These are phyloP conservation scores for Trichoderma sp. DNA, from an alignment of 2,329 filamentous ascomycete genomes.

Conservation along the genomic window DNA sequence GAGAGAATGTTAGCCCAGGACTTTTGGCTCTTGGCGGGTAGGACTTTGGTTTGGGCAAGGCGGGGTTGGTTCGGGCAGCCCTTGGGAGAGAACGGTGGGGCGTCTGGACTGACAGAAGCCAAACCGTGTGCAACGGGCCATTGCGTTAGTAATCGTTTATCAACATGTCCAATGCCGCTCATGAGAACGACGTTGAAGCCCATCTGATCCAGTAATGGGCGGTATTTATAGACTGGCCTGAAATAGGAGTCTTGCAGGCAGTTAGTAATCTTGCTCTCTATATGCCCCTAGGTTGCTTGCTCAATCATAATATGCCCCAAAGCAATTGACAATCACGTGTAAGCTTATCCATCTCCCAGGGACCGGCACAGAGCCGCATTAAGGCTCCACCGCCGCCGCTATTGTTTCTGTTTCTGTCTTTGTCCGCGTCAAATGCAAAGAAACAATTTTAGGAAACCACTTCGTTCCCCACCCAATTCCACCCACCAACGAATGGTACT, in stretches of 20 bases:
- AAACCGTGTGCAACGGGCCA: background rate
- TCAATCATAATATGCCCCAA: constrained; percentile 1
- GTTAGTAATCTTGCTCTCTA: background rate
- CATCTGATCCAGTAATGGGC: background rate
- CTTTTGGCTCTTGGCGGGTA: constrained; percentile 17
- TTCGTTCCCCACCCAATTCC: background rate
- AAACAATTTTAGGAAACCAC: background rate
- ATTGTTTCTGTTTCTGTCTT: background rate
- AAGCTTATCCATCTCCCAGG: background rate
- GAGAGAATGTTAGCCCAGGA: constrained; percentile 17
- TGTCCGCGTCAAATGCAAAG: background rate
- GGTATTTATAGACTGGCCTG: background rate
- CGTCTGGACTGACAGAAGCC: background rate
- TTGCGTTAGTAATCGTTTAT: background rate
- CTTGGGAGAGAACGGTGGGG: constrained; percentile 2
- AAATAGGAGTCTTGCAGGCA: background rate
- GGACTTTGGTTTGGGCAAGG: constrained; percentile 19
- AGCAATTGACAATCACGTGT: background rate
- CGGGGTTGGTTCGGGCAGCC: background rate
- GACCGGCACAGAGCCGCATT: constrained; percentile 3
- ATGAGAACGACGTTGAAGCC: background rate
- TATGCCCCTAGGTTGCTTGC: background rate
- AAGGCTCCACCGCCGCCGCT: background rate
- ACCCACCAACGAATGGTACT: background rate
- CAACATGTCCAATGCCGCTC: background rate